Percentiles rank a stretch among this genome's conserved stretches.
Evolutionary conservation across 2,329 filamentous ascomycete species (phyloP).

Genomic region (Macroventuria anomochaeta): DNA sequence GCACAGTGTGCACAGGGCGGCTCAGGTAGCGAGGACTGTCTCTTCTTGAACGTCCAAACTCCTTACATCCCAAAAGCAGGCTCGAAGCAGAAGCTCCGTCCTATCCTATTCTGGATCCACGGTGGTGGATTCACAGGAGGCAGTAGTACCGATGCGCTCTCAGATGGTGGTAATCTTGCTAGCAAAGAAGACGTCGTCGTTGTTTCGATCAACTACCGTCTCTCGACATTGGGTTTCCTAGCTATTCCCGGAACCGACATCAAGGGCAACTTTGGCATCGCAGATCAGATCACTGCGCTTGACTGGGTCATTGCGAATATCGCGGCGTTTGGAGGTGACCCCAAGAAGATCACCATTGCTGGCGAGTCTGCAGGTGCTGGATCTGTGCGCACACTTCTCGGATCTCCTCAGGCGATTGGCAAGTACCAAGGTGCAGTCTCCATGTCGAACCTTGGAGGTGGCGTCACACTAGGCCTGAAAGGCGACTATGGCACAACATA

Average conservation of each 20-base stretch:
- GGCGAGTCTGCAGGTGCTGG: constrained; percentile 34
- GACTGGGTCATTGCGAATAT: constrained; percentile 56
- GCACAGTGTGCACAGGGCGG: constrained; percentile 53
- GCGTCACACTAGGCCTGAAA: constrained; percentile 61
- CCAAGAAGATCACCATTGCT: constrained; percentile 29
- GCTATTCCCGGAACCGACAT: constrained; percentile 18
- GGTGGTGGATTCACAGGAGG: constrained; percentile 65
- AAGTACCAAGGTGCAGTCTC: constrained; percentile 57
- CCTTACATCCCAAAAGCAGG: constrained; percentile 47
- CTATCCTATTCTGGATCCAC: constrained; percentile 61
- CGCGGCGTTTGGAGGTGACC: constrained; percentile 36
- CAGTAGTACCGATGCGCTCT: constrained; percentile 56
- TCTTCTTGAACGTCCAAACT: constrained; percentile 37
- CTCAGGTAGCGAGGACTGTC: constrained; percentile 44
- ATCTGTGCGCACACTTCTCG: constrained; percentile 59
- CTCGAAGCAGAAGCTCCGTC: constrained; percentile 47
- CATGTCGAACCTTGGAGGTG: constrained; percentile 62
- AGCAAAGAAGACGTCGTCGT: constrained; percentile 64
- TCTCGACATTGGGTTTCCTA: constrained; percentile 24
- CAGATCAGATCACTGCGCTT: constrained; percentile 38
- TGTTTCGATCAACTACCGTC: constrained; percentile 48
- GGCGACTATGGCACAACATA: constrained; percentile 66
- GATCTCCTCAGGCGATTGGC: constrained; percentile 56
- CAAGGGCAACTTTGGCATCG: constrained; percentile 44
- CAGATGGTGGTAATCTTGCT: constrained; percentile 63